These are phyloP conservation scores for Gautieria morchelliformis DNA, from an alignment of 768 basidiomycete genomes.

Conservation along the genomic window DNA sequence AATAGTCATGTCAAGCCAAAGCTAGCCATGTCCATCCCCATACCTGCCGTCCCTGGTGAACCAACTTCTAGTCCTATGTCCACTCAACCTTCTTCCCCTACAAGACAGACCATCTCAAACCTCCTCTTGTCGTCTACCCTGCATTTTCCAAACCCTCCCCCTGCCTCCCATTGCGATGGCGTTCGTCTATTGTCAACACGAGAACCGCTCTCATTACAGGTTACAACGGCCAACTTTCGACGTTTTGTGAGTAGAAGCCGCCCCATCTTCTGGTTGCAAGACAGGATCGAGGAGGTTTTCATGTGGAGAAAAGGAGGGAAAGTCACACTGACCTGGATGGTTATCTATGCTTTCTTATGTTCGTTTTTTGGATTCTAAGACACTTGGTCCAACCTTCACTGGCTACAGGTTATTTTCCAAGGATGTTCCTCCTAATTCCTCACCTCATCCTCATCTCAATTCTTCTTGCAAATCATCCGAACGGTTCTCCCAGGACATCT, in stretches of 20 bases:
- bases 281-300: constrained; percentile 75
- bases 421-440: constrained; percentile 60
- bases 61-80: constrained; percentile 3
- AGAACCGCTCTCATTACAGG: constrained; percentile 68
- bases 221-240: constrained; percentile 71
- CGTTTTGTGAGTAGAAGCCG: constrained; percentile 69
- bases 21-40: constrained; percentile 19
- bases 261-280: constrained; percentile 84
- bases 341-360: constrained; percentile 75
- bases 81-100: constrained; percentile 2
- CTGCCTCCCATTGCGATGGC: constrained; percentile 5
- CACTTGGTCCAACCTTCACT: neutral
- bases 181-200: constrained; percentile 41
- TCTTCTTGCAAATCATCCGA: constrained; percentile 59
- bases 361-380: constrained; percentile 20
- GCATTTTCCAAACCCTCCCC: constrained; percentile 1
- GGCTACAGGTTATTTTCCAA: constrained; percentile 63
- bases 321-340: constrained; percentile 66
- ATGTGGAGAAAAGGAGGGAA: constrained; percentile 75
- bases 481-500: constrained; percentile 13
- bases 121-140: constrained; percentile 9
- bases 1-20: constrained; percentile 15
- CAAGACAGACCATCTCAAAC: constrained; percentile 8
- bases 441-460: constrained; percentile 51
- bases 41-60: constrained; percentile 11